These are phyloP conservation scores for Candida verbasci DNA, from an alignment of 805 yeast species.

Conservation along the genomic window DNA sequence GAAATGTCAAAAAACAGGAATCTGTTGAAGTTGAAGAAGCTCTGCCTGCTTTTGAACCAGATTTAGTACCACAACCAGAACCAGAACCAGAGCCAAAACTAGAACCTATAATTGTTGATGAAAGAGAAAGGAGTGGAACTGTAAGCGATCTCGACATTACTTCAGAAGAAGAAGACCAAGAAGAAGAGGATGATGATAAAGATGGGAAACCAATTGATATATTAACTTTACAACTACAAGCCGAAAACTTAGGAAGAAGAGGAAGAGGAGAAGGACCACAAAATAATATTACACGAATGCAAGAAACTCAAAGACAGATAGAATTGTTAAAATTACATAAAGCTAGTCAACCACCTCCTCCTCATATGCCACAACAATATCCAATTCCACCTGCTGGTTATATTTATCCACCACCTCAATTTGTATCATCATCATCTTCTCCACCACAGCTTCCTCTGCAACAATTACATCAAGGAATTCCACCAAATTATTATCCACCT, in stretches of 20 bases:
- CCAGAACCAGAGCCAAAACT: neutral
- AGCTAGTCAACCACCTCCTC: constrained; percentile 3
- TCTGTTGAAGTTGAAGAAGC: constrained; percentile 1
- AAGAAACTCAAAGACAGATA: no score
- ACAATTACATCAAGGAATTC: neutral
- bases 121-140: constrained; percentile 3
- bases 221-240: no score
- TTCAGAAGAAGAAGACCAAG: constrained; percentile 1
- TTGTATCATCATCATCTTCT: neutral
- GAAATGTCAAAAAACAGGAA: constrained; percentile 4
- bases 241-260: constrained; percentile 1
- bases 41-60: neutral
- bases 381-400: neutral
- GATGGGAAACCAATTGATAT: neutral
- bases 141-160: constrained; percentile 1
- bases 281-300: no score
- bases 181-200: neutral
- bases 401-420: neutral
- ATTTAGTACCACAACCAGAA: neutral
- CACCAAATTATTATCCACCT: neutral
- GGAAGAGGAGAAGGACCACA: neutral
- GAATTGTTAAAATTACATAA: no score
- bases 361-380: neutral
- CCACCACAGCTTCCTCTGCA: neutral
- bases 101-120: neutral